Conservation (phyloP, 1,139 yeast species). For the Pichia sp. region DNA sequence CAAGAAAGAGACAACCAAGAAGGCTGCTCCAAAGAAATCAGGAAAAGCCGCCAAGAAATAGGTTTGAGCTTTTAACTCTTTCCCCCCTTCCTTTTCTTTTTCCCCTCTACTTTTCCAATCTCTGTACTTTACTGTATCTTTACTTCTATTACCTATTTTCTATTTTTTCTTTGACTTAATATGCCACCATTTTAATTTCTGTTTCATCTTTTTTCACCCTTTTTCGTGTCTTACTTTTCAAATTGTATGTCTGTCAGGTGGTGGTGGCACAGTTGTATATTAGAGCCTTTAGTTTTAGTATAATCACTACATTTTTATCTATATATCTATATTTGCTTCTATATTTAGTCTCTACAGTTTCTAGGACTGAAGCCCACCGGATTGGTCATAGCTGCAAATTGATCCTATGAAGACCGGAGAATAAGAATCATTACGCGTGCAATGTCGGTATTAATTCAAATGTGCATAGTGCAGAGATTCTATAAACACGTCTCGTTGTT, state of each 20-base stretch:
- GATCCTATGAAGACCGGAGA: too few relatives aligned
- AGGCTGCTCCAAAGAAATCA: constrained; percentile 9
- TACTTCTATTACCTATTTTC: not conserved
- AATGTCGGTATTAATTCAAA: too few relatives aligned
- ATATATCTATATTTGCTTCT: not conserved
- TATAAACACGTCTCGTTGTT: too few relatives aligned
- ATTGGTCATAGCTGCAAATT: too few relatives aligned
- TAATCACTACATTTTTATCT: not conserved
- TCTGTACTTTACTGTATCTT: constrained; percentile 3
- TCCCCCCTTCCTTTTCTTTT: too few relatives aligned
- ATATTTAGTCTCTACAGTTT: not conserved
- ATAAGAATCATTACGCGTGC: too few relatives aligned
- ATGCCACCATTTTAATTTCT: not conserved
- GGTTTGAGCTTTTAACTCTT: not conserved
- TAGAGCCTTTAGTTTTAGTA: constrained; percentile 4
- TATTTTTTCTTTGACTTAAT: not conserved
- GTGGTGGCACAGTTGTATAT: constrained; percentile 6
- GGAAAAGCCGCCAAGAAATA: constrained; percentile 26
- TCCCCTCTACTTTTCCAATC: not conserved
- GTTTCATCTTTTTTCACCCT: not conserved
- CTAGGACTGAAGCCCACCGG: too few relatives aligned
- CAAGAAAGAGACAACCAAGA: constrained; percentile 7
- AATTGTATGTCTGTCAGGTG: not conserved
- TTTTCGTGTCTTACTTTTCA: not conserved
- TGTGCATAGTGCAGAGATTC: too few relatives aligned